Conservation (phyloP, 768 basidiomycete genomes). For the Boletus patriciae region DNA sequence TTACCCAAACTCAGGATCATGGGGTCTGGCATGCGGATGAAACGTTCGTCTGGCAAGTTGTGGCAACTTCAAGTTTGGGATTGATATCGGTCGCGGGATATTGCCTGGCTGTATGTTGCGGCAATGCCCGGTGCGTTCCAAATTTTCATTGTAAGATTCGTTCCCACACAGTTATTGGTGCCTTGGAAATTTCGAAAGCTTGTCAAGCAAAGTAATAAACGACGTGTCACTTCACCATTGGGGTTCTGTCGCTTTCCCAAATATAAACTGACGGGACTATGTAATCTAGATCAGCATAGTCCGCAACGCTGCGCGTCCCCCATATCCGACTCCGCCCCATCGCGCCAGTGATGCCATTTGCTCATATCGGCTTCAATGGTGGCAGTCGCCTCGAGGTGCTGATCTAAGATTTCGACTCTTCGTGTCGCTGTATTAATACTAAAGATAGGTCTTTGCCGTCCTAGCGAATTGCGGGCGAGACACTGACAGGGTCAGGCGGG, state of each 20-base stretch:
- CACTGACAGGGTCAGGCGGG: conserved; percentile 26
- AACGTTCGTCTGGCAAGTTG: conserved; percentile 8
- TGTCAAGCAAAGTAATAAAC: no score
- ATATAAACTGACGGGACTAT: conserved; percentile 10
- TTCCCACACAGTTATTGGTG: no score
- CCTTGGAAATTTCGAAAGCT: no score
- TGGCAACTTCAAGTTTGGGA: no score
- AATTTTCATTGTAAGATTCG: no score
- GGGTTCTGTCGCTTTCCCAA: conserved; percentile 8
- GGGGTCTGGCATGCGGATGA: not conserved
- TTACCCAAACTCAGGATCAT: not conserved
- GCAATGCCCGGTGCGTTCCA: no score
- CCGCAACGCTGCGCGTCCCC: conserved; percentile 1
- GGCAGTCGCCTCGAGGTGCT: conserved; percentile 31
- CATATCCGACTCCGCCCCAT: not conserved
- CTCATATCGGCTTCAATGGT: conserved; percentile 30
- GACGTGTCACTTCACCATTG: no score
- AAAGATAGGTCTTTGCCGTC: conserved; percentile 31
- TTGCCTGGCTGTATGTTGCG: not conserved
- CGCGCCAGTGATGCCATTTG: conserved; percentile 20
- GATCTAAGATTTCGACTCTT: not conserved
- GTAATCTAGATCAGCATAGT: not conserved
- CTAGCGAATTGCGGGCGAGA: conserved; percentile 36
- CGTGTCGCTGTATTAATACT: not conserved
- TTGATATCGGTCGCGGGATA: not conserved